A percentile compares a stretch with the other conserved stretches of the same genome.
These are phyloP conservation scores for Botrytis byssoidea DNA, from an alignment of 2,329 filamentous ascomycete species.

Conservation along the genomic window DNA sequence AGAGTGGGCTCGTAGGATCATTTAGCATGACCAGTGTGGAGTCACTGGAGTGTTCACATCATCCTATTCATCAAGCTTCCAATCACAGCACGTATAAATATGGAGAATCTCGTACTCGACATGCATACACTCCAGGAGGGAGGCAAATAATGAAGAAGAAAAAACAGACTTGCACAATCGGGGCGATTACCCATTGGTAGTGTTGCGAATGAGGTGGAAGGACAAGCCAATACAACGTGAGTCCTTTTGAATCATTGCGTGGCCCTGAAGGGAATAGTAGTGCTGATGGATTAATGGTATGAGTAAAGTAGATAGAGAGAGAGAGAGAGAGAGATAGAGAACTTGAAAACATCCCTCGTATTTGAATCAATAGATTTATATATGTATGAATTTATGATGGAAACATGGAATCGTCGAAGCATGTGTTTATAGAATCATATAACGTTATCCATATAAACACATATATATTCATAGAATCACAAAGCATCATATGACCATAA, in stretches of 20 bases:
- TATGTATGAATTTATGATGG: background rate
- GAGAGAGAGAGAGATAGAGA: background rate
- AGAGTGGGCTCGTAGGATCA: background rate
- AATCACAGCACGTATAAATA: background rate
- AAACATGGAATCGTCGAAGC: background rate
- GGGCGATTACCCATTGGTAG: background rate
- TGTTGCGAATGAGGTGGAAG: background rate
- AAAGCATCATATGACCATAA: no score
- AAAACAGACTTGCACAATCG: background rate
- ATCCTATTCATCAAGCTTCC: background rate
- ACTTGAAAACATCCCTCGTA: background rate
- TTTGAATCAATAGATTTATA: background rate
- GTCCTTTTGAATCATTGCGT: background rate
- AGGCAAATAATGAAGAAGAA: background rate
- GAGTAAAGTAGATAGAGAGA: background rate
- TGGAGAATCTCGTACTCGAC: constrained; percentile 3
- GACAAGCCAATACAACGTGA: background rate
- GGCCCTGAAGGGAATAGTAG: background rate
- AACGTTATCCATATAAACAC: no score
- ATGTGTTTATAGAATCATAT: no score
- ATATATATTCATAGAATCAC: no score
- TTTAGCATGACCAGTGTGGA: background rate
- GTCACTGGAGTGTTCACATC: no score
- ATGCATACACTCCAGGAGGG: background rate
- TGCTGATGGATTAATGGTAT: background rate